A percentile compares a stretch with the other conserved stretches of the same genome.
phyloP scores from a whole-genome alignment of 2,329 filamentous ascomycete species.

The Cladosporium sp. region DNA sequence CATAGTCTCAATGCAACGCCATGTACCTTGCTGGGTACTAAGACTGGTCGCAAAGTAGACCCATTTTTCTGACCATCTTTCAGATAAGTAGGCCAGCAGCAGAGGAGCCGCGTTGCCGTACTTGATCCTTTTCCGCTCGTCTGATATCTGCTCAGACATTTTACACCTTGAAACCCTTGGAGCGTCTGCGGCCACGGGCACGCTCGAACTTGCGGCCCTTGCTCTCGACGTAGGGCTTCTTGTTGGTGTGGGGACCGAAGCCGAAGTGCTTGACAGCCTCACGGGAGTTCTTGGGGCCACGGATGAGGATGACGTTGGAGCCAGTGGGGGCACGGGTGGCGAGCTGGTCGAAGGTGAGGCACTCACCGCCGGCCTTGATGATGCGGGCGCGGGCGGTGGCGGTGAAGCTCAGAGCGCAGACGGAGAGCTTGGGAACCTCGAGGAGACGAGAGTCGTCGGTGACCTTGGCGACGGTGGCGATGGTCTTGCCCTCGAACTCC shows the following conservation, averaged over 20 bases:
- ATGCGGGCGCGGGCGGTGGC: slow-evolving; percentile 93
- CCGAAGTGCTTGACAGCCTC: slow-evolving; percentile 99
- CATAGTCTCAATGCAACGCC: slow-evolving; percentile 6
- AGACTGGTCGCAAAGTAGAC: slow-evolving; percentile 8
- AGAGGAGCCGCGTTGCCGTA: not conserved
- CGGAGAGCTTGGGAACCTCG: slow-evolving; percentile 82
- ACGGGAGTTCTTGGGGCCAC: slow-evolving; percentile 96
- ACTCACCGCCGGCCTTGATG: slow-evolving; percentile 87
- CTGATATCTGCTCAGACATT: slow-evolving; percentile 16
- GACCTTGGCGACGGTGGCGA: slow-evolving; percentile 91
- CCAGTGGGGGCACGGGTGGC: slow-evolving; percentile 93
- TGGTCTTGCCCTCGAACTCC: slow-evolving; percentile 69
- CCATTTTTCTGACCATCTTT: not conserved
- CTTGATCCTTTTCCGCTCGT: slow-evolving; percentile 3
- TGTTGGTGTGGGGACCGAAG: slow-evolving; percentile 95
- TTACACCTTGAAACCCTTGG: slow-evolving; percentile 99
- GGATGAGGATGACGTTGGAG: slow-evolving; percentile 93
- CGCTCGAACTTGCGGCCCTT: slow-evolving; percentile 99
- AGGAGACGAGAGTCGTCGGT: slow-evolving; percentile 97
- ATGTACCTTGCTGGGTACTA: slow-evolving; percentile 9
- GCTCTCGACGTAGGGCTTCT: slow-evolving; percentile 97
- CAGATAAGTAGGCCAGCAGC: slow-evolving; percentile 1
- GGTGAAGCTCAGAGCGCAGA: slow-evolving; percentile 96
- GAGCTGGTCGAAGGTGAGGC: slow-evolving; percentile 94
- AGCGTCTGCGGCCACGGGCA: slow-evolving; percentile 97